phyloP scores from a whole-genome alignment of 2,329 filamentous ascomycete genomes.

The Ciborinia camelliae region DNA sequence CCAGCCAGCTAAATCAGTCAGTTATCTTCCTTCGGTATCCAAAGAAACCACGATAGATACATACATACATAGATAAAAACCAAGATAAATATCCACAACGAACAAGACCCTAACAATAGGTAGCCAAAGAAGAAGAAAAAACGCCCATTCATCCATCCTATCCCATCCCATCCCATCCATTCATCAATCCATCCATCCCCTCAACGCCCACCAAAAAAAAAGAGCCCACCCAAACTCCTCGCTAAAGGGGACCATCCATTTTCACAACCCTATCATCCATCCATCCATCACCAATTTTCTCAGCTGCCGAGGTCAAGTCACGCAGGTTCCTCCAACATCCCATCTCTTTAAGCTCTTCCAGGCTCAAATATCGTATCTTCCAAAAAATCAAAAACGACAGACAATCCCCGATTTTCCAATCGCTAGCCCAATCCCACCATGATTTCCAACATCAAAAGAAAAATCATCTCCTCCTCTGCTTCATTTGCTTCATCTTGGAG shows the following conservation, averaged over 20 bases:
- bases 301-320: background rate
- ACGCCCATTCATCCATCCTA: background rate
- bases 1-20: too few species aligned
- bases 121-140: background rate
- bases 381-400: too few species aligned
- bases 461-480: background rate
- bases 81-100: background rate
- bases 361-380: too few species aligned
- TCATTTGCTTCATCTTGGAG: background rate
- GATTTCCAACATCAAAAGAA: conserved; percentile 12
- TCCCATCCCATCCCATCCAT: too few species aligned
- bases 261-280: background rate
- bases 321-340: background rate
- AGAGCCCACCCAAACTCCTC: conserved; percentile 4
- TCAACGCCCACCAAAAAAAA: background rate
- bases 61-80: conserved; percentile 12
- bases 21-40: background rate
- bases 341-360: too few species aligned
- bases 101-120: too few species aligned
- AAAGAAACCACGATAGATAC: too few species aligned
- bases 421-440: background rate
- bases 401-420: too few species aligned
- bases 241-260: conserved; percentile 12
- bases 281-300: too few species aligned
- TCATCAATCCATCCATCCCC: too few species aligned